Conservation (phyloP, 2,329 filamentous ascomycete species). For the Colletotrichum neosansevieriae region DNA sequence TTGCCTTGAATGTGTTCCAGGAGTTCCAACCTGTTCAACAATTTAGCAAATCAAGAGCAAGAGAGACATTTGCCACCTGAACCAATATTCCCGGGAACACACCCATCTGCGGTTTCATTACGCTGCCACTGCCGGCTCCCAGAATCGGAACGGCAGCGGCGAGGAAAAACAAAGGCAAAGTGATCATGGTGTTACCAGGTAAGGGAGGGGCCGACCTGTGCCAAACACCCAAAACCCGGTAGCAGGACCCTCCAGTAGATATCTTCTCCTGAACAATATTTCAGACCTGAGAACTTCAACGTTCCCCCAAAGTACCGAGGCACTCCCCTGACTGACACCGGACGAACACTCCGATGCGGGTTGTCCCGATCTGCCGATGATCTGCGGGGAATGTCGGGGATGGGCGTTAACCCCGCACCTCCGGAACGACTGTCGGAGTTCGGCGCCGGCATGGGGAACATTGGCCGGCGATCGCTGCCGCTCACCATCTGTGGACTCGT, state of each 20-base stretch:
- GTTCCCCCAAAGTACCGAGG: background rate
- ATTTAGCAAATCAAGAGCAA: background rate
- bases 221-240: background rate
- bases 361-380: constrained; percentile 3
- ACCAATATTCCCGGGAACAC: background rate
- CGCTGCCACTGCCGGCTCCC: background rate
- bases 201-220: background rate
- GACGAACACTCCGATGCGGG: background rate
- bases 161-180: background rate
- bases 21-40: constrained; percentile 35
- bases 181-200: background rate
- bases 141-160: background rate
- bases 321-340: background rate
- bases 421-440: constrained; percentile 15
- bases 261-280: background rate
- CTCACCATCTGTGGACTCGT: background rate
- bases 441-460: constrained; percentile 4
- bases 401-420: background rate
- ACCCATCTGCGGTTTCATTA: constrained; percentile 18
- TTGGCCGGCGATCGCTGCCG: background rate
- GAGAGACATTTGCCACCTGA: background rate
- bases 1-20: constrained; percentile 40
- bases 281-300: no score
- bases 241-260: background rate
- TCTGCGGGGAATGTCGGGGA: constrained; percentile 3